phyloP scores from a whole-genome alignment of 2,329 filamentous ascomycete genomes.

The Aspergillus sojae region DNA sequence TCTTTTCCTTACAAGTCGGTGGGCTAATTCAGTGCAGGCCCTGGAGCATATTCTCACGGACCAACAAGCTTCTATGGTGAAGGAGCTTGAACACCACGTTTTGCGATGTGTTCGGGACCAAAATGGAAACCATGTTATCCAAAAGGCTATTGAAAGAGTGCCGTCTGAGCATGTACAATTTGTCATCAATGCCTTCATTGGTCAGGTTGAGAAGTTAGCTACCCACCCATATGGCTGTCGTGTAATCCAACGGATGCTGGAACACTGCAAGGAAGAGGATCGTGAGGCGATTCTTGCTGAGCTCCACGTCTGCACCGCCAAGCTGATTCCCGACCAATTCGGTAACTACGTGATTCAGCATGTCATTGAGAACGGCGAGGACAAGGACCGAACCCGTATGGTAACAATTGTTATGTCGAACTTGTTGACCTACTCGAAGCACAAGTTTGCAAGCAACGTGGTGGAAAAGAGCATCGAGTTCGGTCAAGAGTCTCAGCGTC shows the following conservation, averaged over 20 bases:
- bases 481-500: slow-evolving; percentile 70
- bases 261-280: slow-evolving; percentile 74
- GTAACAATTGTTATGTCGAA: slow-evolving; percentile 73
- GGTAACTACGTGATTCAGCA: slow-evolving; percentile 98
- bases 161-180: slow-evolving; percentile 79
- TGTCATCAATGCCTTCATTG: slow-evolving; percentile 78
- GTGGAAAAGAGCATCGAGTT: slow-evolving; percentile 87
- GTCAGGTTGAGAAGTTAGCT: slow-evolving; percentile 73
- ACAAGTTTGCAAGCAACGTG: slow-evolving; percentile 97
- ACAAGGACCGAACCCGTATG: slow-evolving; percentile 71
- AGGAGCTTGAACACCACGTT: slow-evolving; percentile 78
- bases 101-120: slow-evolving; percentile 79
- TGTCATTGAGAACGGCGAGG: slow-evolving; percentile 76
- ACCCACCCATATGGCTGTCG: slow-evolving; percentile 86
- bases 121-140: slow-evolving; percentile 95
- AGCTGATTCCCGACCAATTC: slow-evolving; percentile 81
- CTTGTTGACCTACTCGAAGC: slow-evolving; percentile 77
- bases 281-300: slow-evolving; percentile 74
- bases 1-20: background rate
- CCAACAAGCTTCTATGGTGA: slow-evolving; percentile 81
- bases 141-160: slow-evolving; percentile 84
- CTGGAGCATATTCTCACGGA: slow-evolving; percentile 89
- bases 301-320: slow-evolving; percentile 70
- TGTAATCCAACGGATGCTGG: slow-evolving; percentile 89
- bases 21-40: slow-evolving; percentile 59